A percentile compares a stretch with the other conserved stretches of the same genome.
These are phyloP conservation scores for Wickerhamiella domercqiae DNA, from an alignment of 805 yeast genomes.

Conservation along the genomic window DNA sequence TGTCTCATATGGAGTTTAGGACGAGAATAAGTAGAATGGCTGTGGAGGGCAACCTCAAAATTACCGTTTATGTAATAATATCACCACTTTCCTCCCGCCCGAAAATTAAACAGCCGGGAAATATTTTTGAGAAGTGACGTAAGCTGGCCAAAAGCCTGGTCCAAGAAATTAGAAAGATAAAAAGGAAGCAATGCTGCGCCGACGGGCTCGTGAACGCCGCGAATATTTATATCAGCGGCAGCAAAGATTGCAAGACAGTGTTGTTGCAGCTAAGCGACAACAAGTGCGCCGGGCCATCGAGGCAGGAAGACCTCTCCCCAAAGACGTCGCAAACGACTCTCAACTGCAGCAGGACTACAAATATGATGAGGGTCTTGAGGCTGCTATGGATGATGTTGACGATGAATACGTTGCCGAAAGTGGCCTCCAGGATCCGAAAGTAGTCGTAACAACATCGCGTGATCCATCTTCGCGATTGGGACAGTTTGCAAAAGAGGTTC, in stretches of 20 bases:
- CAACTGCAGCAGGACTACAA: conserved; percentile 66
- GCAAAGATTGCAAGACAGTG: conserved; percentile 77
- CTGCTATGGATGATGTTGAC: conserved; percentile 77
- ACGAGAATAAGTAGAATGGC: conserved; percentile 1
- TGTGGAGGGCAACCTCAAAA: no score
- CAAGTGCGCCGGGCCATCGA: conserved; percentile 79
- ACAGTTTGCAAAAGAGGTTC: conserved; percentile 87
- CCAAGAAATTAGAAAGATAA: no score
- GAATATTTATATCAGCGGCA: conserved; percentile 85
- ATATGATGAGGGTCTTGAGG: conserved; percentile 65
- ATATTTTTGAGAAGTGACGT: no score
- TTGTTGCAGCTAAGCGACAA: conserved; percentile 71
- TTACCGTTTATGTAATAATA: no score
- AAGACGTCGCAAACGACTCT: conserved; percentile 78
- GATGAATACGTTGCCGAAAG: conserved; percentile 82
- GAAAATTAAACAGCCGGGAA: no score
- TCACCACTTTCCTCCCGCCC: no score
- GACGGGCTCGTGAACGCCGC: conserved; percentile 92
- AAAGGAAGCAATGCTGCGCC: conserved; percentile 40
- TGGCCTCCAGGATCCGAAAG: conserved; percentile 80
- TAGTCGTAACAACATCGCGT: conserved; percentile 86
- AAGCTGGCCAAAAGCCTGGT: no score
- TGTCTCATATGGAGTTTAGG: conserved; percentile 53
- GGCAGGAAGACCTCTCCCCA: conserved; percentile 76
- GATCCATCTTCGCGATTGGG: conserved; percentile 72